Evolutionary conservation across 192 early-diverging fungal genomes (phyloP).

Genomic region (Coemansia sp.): DNA sequence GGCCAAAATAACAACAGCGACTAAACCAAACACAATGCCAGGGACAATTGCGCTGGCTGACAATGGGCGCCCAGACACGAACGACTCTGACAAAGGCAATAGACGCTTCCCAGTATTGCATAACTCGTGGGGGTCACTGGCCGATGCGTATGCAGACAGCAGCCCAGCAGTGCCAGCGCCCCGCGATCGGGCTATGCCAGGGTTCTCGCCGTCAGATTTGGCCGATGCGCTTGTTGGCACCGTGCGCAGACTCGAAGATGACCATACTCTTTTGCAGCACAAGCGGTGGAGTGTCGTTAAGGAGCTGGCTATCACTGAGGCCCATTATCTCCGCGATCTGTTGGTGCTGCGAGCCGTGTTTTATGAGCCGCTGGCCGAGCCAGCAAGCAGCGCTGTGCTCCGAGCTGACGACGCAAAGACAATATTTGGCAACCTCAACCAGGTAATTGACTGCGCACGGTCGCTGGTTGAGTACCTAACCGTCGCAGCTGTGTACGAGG

Average conservation of each 20-base stretch:
- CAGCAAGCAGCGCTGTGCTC: conserved; percentile 37
- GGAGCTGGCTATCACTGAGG: conserved; percentile 79
- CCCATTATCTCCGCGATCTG: conserved; percentile 73
- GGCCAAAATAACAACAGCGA: conserved; percentile 1
- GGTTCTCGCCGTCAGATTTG: conserved; percentile 40
- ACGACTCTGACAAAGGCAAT: neutral
- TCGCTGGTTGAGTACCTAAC: conserved; percentile 68
- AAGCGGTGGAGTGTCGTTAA: conserved; percentile 73
- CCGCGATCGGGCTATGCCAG: neutral
- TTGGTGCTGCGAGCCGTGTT: conserved; percentile 68
- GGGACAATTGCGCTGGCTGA: conserved; percentile 2
- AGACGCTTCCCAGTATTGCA: conserved; percentile 14
- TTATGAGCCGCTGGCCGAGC: conserved; percentile 58
- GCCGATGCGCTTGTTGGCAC: conserved; percentile 49
- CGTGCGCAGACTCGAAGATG: conserved; percentile 48
- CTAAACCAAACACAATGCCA: neutral
- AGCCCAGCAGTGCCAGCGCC: neutral
- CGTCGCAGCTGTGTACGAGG: conserved; percentile 56
- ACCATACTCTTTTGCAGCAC: conserved; percentile 38
- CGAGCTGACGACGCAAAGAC: conserved; percentile 63
- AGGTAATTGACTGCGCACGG: conserved; percentile 66
- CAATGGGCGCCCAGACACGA: conserved; percentile 11
- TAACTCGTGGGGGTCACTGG: conserved; percentile 18
- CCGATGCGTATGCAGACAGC: conserved; percentile 13
- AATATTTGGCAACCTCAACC: conserved; percentile 78